Evolutionary conservation across 139 green algal species (phyloP).

Genomic region (Coelastrella sp.): DNA sequence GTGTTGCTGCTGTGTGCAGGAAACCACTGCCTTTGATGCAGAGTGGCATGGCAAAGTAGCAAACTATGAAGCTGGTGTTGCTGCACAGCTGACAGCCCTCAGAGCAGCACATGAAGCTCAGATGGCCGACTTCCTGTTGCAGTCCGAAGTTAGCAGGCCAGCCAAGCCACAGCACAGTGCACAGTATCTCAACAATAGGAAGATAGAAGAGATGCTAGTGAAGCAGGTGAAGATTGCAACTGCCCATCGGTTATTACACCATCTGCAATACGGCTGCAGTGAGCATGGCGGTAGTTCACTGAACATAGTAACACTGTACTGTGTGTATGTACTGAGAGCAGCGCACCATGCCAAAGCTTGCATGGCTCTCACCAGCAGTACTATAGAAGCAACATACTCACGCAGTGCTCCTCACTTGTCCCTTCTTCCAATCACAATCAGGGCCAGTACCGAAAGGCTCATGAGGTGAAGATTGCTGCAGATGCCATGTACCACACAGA

Average conservation of each 20-base stretch:
- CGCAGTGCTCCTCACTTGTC: not conserved
- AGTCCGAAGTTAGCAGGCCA: conserved; percentile 19
- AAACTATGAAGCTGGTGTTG: conserved; percentile 19
- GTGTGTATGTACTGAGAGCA: not conserved
- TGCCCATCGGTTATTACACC: too few species aligned
- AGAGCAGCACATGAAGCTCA: conserved; percentile 33
- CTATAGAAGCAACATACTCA: not conserved
- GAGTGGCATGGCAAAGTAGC: conserved; percentile 13
- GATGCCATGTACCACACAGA: conserved; percentile 53
- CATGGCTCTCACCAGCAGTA: not conserved
- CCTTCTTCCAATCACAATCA: not conserved
- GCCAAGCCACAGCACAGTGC: conserved; percentile 41
- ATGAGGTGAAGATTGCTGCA: conserved; percentile 48
- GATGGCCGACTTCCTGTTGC: conserved; percentile 14
- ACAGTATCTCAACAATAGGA: conserved; percentile 45
- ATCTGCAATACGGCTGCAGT: not conserved
- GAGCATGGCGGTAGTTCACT: not conserved
- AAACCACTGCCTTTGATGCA: conserved; percentile 25
- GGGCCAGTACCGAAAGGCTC: conserved; percentile 48
- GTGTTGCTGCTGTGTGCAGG: not conserved
- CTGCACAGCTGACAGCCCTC: conserved; percentile 34
- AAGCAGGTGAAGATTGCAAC: conserved; percentile 29
- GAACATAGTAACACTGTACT: not conserved
- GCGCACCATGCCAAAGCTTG: too few species aligned
- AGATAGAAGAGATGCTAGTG: conserved; percentile 44